Evolutionary conservation across 2,329 filamentous ascomycete genomes (phyloP), one percentile per base, ranked within the genome.

Genomic region (Didymella arachidicola): DNA sequence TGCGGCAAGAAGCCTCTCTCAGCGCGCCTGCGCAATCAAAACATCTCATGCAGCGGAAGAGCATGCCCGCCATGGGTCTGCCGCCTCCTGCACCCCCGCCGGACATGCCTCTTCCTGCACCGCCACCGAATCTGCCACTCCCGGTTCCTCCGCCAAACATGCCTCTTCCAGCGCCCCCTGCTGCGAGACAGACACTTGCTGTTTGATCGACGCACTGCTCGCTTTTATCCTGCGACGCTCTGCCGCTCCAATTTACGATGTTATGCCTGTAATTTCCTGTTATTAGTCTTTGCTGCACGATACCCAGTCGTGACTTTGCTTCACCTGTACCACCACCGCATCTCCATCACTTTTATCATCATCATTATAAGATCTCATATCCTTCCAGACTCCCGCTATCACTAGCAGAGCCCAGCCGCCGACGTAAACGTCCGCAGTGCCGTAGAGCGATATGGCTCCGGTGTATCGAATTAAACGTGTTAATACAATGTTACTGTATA

Each of bases 1-100:
- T 79, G 29, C 68, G 73, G 12, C 69, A 70, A 52, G 64, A 70
- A 22, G 54, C 63, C 7, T 62, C 59, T 32, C 62, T 64, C 16
- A 45, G 59, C 8, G 48, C 58, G 16, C 62, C 61, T 16, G 49
- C 60, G 0, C 62, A 61, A 11, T 52, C 61, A 11, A 70, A 68
- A 38, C 56, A 50, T 7, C 61, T 69, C 42, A 68, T 53, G 66
- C 57, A 69, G 64, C 60, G 75, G 58, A 67, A 66, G 10, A 77
- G 72, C 18, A 76, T 81, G 61, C 73, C 79, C 2, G 67, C 74
- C 1, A 74, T 79, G 14, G 72, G 74, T 1, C 65, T 82, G 2
- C 79, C 79, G 2, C 80, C 80, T 7, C 80, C 80, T 3, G 79
- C 77, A 5, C 80, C 80, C 3, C 80, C 80, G 22, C 80, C 80